These are phyloP conservation scores for Leptodermis oblonga DNA, from an alignment of 257 asterid genomes.

Conservation along the genomic window DNA sequence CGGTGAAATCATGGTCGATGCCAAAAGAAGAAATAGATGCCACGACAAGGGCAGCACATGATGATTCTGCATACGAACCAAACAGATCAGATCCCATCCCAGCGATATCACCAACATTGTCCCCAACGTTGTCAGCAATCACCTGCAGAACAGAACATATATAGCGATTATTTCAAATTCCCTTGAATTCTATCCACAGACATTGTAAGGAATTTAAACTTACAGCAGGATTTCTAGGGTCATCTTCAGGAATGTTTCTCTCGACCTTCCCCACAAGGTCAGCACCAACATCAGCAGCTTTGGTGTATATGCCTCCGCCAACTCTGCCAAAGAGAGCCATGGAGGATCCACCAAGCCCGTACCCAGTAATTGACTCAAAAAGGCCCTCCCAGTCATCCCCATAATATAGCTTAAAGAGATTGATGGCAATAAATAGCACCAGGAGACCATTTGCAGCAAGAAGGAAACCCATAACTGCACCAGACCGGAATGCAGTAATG, in stretches of 20 bases:
- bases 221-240: conserved; percentile 52
- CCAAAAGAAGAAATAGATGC: conserved; percentile 53
- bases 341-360: conserved; percentile 94
- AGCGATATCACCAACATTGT: conserved; percentile 95
- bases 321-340: conserved; percentile 95
- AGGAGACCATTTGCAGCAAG: conserved; percentile 85
- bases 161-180: background rate
- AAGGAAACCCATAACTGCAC: conserved; percentile 96
- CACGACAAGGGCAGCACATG: conserved; percentile 50
- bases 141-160: conserved; percentile 42
- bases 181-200: background rate
- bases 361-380: conserved; percentile 84
- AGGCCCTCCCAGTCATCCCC: conserved; percentile 96
- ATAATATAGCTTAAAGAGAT: conserved; percentile 73
- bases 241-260: conserved; percentile 55
- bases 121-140: conserved; percentile 95
- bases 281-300: conserved; percentile 60
- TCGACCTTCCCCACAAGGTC: conserved; percentile 55
- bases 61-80: conserved; percentile 50
- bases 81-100: conserved; percentile 67
- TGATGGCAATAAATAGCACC: conserved; percentile 73
- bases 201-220: conserved; percentile 9
- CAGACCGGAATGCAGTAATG: conserved; percentile 42
- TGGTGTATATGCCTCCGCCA: conserved; percentile 91
- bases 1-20: conserved; percentile 68